These are phyloP conservation scores for Friedmanniomyces endolithicus DNA, from an alignment of 495 filamentous ascomycete species.

Conservation along the genomic window DNA sequence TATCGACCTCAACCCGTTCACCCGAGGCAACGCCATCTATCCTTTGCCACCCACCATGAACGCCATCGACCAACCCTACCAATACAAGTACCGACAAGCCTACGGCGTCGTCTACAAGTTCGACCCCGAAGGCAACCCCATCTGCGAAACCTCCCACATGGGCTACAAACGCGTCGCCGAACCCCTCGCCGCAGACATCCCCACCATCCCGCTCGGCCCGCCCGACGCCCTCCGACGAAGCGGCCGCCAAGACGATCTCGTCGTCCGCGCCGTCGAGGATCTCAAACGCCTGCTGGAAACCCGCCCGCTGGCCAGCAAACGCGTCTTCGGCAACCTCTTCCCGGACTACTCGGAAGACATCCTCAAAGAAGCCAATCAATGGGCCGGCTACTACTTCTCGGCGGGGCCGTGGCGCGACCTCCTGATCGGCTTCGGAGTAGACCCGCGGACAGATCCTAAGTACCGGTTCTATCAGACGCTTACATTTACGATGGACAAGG, in stretches of 20 bases:
- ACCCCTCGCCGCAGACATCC: slow-evolving; percentile 49
- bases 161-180: slow-evolving; percentile 40
- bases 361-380: slow-evolving; percentile 54
- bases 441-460: slow-evolving; percentile 62
- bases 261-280: slow-evolving; percentile 39
- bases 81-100: slow-evolving; percentile 34
- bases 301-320: slow-evolving; percentile 76
- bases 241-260: not conserved
- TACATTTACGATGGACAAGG: slow-evolving; percentile 51
- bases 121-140: slow-evolving; percentile 35
- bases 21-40: slow-evolving; percentile 47
- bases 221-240: not conserved
- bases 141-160: slow-evolving; percentile 41
- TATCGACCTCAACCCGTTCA: slow-evolving; percentile 51
- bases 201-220: slow-evolving; percentile 35
- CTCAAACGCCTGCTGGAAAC: slow-evolving; percentile 50
- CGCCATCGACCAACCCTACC: slow-evolving; percentile 53
- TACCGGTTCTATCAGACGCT: slow-evolving; percentile 78
- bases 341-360: slow-evolving; percentile 39
- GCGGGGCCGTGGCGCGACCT: slow-evolving; percentile 85
- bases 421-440: slow-evolving; percentile 69
- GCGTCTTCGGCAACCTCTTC: slow-evolving; percentile 57
- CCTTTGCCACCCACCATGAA: slow-evolving; percentile 70
- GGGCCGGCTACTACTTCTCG: slow-evolving; percentile 78
- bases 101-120: slow-evolving; percentile 31